These are phyloP conservation scores for Botryosphaeria dothidea DNA, from an alignment of 2,329 filamentous ascomycete species.

Conservation along the genomic window DNA sequence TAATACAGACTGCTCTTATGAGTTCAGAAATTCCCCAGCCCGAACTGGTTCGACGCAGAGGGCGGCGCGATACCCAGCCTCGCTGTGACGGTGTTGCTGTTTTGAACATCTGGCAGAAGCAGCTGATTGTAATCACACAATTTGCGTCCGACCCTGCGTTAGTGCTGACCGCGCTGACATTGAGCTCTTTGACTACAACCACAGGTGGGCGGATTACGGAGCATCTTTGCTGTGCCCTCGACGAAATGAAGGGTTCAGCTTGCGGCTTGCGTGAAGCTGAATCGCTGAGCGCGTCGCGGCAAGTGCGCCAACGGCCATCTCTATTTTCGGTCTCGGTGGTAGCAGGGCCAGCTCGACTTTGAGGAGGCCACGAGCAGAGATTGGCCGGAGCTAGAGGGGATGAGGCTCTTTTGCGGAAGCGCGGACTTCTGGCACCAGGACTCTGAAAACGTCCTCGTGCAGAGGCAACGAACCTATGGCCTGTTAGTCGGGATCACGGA, in stretches of 20 bases:
- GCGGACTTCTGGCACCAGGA: neutral
- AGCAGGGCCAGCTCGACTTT: neutral
- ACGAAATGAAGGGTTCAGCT: neutral
- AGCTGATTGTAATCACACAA: neutral
- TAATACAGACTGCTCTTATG: neutral
- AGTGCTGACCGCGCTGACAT: conserved; percentile 5
- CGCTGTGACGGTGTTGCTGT: neutral
- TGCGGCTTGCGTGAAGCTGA: neutral
- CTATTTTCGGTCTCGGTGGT: neutral
- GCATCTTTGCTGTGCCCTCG: neutral
- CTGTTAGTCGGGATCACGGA: neutral
- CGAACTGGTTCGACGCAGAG: neutral
- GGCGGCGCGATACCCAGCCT: neutral
- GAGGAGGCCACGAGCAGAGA: neutral
- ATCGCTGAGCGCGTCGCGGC: neutral
- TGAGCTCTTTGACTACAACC: neutral
- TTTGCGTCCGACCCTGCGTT: neutral
- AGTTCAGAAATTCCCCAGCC: neutral
- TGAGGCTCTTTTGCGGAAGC: neutral
- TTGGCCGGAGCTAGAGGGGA: neutral
- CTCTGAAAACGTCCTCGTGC: neutral
- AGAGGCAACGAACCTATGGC: neutral
- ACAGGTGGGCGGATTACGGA: neutral
- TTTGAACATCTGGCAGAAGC: neutral
- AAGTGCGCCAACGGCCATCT: neutral